Evolutionary conservation across 805 yeast species (phyloP), one percentile per base, ranked within the genome.

Genomic region (Babjeviella inositovora): DNA sequence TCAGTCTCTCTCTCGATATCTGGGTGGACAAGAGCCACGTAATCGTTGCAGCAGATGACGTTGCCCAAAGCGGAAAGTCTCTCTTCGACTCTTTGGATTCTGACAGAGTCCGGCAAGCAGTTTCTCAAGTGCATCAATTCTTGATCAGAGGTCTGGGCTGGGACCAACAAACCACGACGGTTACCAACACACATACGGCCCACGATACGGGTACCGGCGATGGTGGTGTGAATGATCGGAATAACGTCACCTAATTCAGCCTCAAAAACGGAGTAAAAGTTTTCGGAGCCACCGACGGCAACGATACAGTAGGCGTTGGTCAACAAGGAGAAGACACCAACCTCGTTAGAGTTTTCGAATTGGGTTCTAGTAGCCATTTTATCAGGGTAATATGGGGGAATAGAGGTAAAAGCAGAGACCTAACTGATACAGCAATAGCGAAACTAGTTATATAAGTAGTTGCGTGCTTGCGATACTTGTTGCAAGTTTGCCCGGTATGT

Each of bases 1-100:
- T 90, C 99, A 25, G 98, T 90, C 55, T 90, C 99, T 48, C 98
- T 75, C 61, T 90, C 99, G 35, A 90, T 82, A 57, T 90, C 99
- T 24, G 99, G 99, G 53, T 90, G 99, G 25, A 90, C 98, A 34
- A 90, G 66, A 4, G 99, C 99, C 39, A 92, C 99, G 47, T 90
- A 90, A 52, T 90, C 99, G 53, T 90, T 90, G 57, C 97, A 87
- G 55, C 97, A 87, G 43, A 90, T 84, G 32, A 90, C 98, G 40
- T 90, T 90, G 40, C 99, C 99, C 35, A 90, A 58, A 8, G 99
- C 98, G 24, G 94, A 79, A 32, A 90, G 61, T 47, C 98, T 72
- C 58, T 90, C 99, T 55, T 90, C 99, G 18, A 92, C 94, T 50
- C 99, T 71, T 57, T 90, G 98, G 40, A 90, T 84, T 53, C 79